Evolutionary conservation across 768 basidiomycete species (phyloP).

Genomic region (Calvatia gigantea): DNA sequence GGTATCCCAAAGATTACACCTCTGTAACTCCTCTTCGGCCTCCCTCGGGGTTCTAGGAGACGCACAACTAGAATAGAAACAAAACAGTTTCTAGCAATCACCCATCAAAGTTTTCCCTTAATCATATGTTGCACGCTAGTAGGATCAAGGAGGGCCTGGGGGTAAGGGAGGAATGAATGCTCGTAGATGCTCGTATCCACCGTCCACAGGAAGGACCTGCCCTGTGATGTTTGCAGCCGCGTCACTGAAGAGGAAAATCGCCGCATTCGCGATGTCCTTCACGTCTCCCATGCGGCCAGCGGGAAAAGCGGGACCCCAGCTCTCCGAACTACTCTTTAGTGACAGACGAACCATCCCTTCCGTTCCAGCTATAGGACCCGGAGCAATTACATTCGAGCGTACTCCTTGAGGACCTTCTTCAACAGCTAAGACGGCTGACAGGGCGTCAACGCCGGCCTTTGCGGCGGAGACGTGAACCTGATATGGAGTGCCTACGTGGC

Average conservation of each 20-base stretch:
- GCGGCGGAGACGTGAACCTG: conserved; percentile 95
- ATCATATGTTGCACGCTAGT: conserved; percentile 45
- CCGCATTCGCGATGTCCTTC: conserved; percentile 65
- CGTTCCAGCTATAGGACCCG: conserved; percentile 79
- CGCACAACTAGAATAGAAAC: background rate
- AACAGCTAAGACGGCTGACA: conserved; percentile 81
- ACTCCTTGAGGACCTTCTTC: conserved; percentile 97
- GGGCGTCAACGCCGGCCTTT: conserved; percentile 91
- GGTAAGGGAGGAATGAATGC: conserved; percentile 53
- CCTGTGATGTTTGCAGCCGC: conserved; percentile 78
- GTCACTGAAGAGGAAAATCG: conserved; percentile 80
- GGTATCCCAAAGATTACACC: conserved; percentile 2
- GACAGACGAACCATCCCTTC: conserved; percentile 68
- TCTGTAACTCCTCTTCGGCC: background rate
- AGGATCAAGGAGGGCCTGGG: conserved; percentile 60
- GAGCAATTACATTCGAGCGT: conserved; percentile 82
- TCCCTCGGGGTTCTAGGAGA: background rate
- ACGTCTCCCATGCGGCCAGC: conserved; percentile 54
- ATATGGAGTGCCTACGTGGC: conserved; percentile 61
- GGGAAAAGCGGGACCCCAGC: conserved; percentile 18
- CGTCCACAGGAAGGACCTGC: conserved; percentile 70
- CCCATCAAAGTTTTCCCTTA: conserved; percentile 41
- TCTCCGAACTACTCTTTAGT: conserved; percentile 23
- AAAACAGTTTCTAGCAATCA: background rate
- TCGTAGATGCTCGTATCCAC: conserved; percentile 55